Evolutionary conservation across 305 asterid species (phyloP), one percentile per base, ranked within the genome.

Genomic region (Ruellia speciosa): DNA sequence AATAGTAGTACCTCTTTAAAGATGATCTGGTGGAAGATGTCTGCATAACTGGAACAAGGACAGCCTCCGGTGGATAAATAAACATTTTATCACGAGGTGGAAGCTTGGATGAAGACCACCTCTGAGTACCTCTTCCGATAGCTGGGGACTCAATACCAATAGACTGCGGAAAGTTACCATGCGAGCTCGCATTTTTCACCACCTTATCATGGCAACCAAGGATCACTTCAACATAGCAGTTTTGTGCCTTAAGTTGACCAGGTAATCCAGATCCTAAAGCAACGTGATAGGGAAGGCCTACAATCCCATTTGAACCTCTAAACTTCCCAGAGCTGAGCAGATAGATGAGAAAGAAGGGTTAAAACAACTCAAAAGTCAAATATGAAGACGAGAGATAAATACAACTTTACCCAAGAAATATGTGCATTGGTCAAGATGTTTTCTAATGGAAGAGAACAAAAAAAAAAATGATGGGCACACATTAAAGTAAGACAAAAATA

Each of bases 1-100:
- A 19, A 64, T 49, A 59, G 56, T n/a, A 60, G 31, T 82, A 88
- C 99, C 99, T 86, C 72, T 86, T 93, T 60, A 88, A 69, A 76
- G 94, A 86, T 40, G 96, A 88, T 71, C 88, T 84, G 50, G 97
- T 90, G 71, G 70, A 81, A 54, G 92, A 82, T 48, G 96, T 76
- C 81, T 82, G 97, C 88, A 88, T 79, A 70, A 88, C 88, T n/a
- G 99, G 99, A 62, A 93, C 96, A 70, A 93, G 86, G 28, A 93
- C 94, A 51, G 97, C 93, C 81, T 93, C 99, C 1, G 79, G 72
- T 20, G 99, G 96, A 81, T 93, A 93, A 66, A 88, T 78, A 63
- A 86, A 83, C 59, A 69, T 68, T 64, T 79, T 86, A 59, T 81
- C 92, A 67, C 70, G 68, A 50, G 58, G 59, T 58, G 74, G 63